Percentiles rank a stretch among this genome's conserved stretches.
Evolutionary conservation across 768 basidiomycete genomes (phyloP).

Genomic region (Kwoniella sp.): DNA sequence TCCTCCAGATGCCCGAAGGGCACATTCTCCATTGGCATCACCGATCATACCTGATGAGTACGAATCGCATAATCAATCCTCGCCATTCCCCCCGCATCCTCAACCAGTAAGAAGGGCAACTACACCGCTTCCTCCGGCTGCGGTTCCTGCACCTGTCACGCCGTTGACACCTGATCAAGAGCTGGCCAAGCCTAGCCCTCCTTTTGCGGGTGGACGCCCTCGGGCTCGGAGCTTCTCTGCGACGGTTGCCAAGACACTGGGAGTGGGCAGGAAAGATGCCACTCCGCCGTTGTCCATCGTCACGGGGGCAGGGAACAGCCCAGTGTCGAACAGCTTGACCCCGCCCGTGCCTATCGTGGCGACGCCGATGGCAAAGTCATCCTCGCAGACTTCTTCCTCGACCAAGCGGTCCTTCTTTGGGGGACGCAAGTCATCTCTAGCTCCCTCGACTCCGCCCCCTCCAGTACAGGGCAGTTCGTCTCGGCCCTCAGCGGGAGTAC

Average conservation of each 20-base stretch:
- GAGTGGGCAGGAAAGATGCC: slow-evolving; percentile 13
- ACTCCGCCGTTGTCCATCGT: slow-evolving; percentile 22
- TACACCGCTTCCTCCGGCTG: slow-evolving; percentile 11
- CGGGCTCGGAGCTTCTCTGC: slow-evolving; percentile 35
- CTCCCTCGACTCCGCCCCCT: slow-evolving; percentile 6
- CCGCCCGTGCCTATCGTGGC: slow-evolving; percentile 2
- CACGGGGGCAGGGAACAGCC: slow-evolving; percentile 13
- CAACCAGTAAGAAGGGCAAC: slow-evolving; percentile 27
- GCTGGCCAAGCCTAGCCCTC: slow-evolving; percentile 11
- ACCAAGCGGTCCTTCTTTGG: slow-evolving; percentile 14
- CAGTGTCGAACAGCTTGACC: slow-evolving; percentile 1
- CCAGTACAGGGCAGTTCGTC: background rate
- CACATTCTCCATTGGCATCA: slow-evolving; percentile 10
- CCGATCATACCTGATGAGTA: slow-evolving; percentile 1
- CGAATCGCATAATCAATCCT: slow-evolving; percentile 4
- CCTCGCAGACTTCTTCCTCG: slow-evolving; percentile 1
- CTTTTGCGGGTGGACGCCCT: slow-evolving; percentile 21
- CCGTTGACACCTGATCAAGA: background rate
- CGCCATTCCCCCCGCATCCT: slow-evolving; percentile 37
- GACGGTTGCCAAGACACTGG: slow-evolving; percentile 24
- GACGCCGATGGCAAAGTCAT: background rate
- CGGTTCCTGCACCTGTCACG: background rate
- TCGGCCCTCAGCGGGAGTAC: background rate
- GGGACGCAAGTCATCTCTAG: slow-evolving; percentile 6
- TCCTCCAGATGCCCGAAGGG: slow-evolving; percentile 1